Conservation (phyloP, 2,329 filamentous ascomycete species). For the Ophiostoma pallidulum region DNA sequence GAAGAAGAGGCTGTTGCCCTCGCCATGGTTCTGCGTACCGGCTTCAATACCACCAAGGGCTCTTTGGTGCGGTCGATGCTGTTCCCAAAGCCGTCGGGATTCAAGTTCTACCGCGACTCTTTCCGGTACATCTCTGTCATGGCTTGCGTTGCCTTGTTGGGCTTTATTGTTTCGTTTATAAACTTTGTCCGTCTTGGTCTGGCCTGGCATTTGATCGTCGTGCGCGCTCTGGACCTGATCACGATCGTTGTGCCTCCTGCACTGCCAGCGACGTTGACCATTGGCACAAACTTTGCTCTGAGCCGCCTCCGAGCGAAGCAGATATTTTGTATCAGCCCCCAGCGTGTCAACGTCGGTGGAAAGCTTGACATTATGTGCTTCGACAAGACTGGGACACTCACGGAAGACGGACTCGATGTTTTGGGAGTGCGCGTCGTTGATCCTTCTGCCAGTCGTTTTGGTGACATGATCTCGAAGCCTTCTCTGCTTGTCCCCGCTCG, state of each 20-base stretch:
- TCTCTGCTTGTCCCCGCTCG: slow-evolving; percentile 13
- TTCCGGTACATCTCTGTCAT: slow-evolving; percentile 98
- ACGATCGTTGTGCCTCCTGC: slow-evolving; percentile 96
- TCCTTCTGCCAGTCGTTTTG: slow-evolving; percentile 53
- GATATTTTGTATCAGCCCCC: slow-evolving; percentile 96
- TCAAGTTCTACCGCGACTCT: slow-evolving; percentile 97
- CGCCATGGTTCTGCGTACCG: slow-evolving; percentile 85
- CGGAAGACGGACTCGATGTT: slow-evolving; percentile 91
- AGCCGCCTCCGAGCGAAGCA: slow-evolving; percentile 75
- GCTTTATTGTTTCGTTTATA: slow-evolving; percentile 82
- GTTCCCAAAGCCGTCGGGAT: slow-evolving; percentile 94
- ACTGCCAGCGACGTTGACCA: slow-evolving; percentile 86
- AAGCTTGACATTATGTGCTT: slow-evolving; percentile 96
- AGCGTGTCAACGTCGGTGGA: slow-evolving; percentile 91
- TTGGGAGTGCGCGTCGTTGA: slow-evolving; percentile 76
- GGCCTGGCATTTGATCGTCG: slow-evolving; percentile 81
- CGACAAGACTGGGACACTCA: slow-evolving; percentile 97
- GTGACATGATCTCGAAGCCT: slow-evolving; percentile 62
- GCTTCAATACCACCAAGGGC: slow-evolving; percentile 96
- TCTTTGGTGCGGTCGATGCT: slow-evolving; percentile 94
- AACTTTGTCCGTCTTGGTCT: slow-evolving; percentile 84
- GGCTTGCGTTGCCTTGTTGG: slow-evolving; percentile 73
- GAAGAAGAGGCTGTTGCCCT: slow-evolving; percentile 84
- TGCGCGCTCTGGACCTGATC: slow-evolving; percentile 87
- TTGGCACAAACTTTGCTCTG: slow-evolving; percentile 92